phyloP scores from a whole-genome alignment of 176 grass and related monocot species.

The Bromus sterilis region DNA sequence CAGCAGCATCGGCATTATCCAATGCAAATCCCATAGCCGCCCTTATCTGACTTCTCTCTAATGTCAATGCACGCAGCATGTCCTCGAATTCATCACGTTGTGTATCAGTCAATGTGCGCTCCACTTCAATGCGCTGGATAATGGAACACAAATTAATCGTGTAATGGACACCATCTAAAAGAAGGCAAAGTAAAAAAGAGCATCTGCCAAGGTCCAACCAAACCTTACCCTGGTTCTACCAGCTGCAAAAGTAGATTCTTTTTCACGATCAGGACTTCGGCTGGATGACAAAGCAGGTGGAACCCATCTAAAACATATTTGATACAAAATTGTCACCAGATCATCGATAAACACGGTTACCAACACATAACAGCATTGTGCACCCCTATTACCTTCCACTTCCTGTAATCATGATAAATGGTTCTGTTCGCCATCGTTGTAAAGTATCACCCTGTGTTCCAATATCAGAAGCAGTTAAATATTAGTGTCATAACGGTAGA shows the following conservation, averaged over 20 bases:
- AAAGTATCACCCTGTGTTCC: slow-evolving; percentile 83
- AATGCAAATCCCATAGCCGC: slow-evolving; percentile 88
- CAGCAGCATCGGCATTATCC: slow-evolving; percentile 98
- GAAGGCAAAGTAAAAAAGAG: neutral
- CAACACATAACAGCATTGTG: slow-evolving; percentile 13
- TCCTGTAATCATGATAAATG: slow-evolving; percentile 98
- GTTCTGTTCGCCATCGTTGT: slow-evolving; percentile 94
- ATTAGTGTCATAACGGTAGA: neutral
- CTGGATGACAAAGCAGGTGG: slow-evolving; percentile 64
- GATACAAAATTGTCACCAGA: slow-evolving; percentile 18
- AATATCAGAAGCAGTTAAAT: slow-evolving; percentile 22
- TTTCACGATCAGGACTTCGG: slow-evolving; percentile 80
- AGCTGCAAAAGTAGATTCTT: slow-evolving; percentile 81
- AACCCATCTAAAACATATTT: slow-evolving; percentile 61
- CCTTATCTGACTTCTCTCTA: slow-evolving; percentile 95
- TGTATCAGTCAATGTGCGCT: slow-evolving; percentile 90
- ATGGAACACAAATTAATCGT: slow-evolving; percentile 7
- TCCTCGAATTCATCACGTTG: slow-evolving; percentile 99
- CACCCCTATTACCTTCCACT: slow-evolving; percentile 69
- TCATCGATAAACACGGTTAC: neutral
- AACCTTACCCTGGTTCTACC: slow-evolving; percentile 88
- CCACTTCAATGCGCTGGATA: slow-evolving; percentile 89
- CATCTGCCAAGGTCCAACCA: neutral
- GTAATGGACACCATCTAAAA: neutral
- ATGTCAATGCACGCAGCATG: slow-evolving; percentile 78